Conservation (phyloP, 2,329 filamentous ascomycete genomes). For the Fusarium sp. region DNA sequence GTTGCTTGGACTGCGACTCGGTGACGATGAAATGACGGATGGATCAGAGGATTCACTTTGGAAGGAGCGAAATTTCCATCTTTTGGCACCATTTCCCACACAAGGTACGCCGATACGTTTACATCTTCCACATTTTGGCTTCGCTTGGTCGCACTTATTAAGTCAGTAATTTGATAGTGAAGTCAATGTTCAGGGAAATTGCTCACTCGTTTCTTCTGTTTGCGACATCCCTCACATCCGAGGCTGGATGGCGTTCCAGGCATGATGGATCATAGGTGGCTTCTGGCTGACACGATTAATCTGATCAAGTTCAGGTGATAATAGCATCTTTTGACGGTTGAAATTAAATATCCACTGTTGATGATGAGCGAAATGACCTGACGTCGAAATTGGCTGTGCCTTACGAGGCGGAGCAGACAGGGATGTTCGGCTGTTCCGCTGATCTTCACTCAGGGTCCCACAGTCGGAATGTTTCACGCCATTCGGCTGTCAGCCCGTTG, state of each 20-base stretch:
- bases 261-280: neutral
- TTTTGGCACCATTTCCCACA: conserved; percentile 34
- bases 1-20: conserved; percentile 27
- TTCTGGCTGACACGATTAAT: neutral
- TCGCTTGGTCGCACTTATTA: conserved; percentile 22
- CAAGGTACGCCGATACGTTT: conserved; percentile 30
- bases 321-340: neutral
- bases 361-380: neutral
- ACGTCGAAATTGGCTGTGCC: conserved; percentile 4
- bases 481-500: neutral
- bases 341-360: neutral
- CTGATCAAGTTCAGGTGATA: neutral
- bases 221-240: conserved; percentile 33
- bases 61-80: conserved; percentile 35
- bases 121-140: conserved; percentile 38
- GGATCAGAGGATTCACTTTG: neutral
- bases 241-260: conserved; percentile 32
- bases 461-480: neutral
- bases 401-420: conserved; percentile 1
- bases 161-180: neutral
- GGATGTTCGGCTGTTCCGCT: neutral
- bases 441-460: neutral
- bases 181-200: neutral
- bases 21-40: neutral
- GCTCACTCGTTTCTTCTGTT: conserved; percentile 38